phyloP scores from a whole-genome alignment of 805 yeast genomes.

The Lipomyces sp. region DNA sequence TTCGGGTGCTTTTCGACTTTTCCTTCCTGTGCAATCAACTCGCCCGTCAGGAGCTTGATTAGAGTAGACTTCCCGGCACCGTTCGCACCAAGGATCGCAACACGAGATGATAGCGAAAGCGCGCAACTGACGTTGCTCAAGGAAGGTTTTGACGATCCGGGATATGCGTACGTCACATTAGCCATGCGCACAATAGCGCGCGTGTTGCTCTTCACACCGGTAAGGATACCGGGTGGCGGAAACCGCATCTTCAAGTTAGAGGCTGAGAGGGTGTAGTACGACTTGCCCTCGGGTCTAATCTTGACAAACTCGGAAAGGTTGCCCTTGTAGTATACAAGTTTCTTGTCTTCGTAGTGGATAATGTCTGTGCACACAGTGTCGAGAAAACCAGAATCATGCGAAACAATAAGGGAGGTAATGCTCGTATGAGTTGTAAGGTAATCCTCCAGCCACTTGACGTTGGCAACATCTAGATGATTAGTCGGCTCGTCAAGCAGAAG shows the following conservation, averaged over 20 bases:
- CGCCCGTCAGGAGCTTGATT: slow-evolving; percentile 90
- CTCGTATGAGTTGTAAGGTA: slow-evolving; percentile 77
- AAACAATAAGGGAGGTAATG: slow-evolving; percentile 91
- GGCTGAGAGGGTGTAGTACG: slow-evolving; percentile 91
- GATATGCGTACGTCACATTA: slow-evolving; percentile 82
- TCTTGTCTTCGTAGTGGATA: slow-evolving; percentile 92
- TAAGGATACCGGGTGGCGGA: slow-evolving; percentile 96
- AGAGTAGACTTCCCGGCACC: slow-evolving; percentile 99
- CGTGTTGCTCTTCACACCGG: slow-evolving; percentile 95
- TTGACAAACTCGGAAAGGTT: slow-evolving; percentile 88
- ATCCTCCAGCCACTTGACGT: slow-evolving; percentile 91
- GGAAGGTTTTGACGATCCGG: slow-evolving; percentile 84
- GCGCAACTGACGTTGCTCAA: slow-evolving; percentile 77
- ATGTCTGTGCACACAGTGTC: slow-evolving; percentile 96
- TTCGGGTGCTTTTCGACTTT: slow-evolving; percentile 97
- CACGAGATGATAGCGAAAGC: slow-evolving; percentile 92
- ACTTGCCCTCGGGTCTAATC: slow-evolving; percentile 91
- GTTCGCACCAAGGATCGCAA: slow-evolving; percentile 94
- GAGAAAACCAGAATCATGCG: slow-evolving; percentile 96
- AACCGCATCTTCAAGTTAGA: slow-evolving; percentile 92
- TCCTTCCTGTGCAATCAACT: slow-evolving; percentile 79
- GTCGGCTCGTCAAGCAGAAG: slow-evolving; percentile 96
- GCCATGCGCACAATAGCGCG: slow-evolving; percentile 88
- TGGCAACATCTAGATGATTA: slow-evolving; percentile 91
- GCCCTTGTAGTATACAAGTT: slow-evolving; percentile 93